phyloP scores from a whole-genome alignment of 1,284 basidiomycete species.

The Exobasidium rhododendri region DNA sequence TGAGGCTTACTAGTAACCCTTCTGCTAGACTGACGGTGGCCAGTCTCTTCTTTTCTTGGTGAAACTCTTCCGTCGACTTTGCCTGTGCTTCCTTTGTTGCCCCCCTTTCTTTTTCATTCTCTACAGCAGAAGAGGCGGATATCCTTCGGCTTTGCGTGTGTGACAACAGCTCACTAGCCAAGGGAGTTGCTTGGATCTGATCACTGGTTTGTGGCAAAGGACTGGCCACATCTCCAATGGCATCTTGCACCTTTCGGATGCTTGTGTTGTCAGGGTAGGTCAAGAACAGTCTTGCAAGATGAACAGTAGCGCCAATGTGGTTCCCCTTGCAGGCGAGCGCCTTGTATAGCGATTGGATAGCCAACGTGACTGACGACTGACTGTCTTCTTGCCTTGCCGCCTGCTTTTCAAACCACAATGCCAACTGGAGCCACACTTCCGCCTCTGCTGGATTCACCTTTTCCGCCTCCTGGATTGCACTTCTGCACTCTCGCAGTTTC shows the following conservation, averaged over 20 bases:
- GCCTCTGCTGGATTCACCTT: conserved; percentile 79
- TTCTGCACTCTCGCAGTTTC: conserved; percentile 82
- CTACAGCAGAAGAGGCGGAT: conserved; percentile 2
- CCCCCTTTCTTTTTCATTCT: background rate
- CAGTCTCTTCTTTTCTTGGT: conserved; percentile 20
- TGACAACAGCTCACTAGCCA: background rate
- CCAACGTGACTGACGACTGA: conserved; percentile 20
- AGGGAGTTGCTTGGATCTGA: background rate
- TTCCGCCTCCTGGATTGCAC: conserved; percentile 92
- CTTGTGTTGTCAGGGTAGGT: background rate
- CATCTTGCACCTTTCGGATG: background rate
- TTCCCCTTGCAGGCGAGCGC: conserved; percentile 43
- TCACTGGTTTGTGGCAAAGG: conserved; percentile 3
- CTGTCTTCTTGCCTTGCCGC: background rate
- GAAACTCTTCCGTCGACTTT: conserved; percentile 8
- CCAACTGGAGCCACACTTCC: conserved; percentile 81
- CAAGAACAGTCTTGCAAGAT: conserved; percentile 47
- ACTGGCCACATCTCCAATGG: background rate
- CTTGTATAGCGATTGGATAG: conserved; percentile 51
- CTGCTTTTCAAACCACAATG: conserved; percentile 27
- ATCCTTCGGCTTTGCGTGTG: conserved; percentile 1
- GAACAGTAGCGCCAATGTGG: conserved; percentile 44
- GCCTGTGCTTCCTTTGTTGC: background rate
- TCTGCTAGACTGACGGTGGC: conserved; percentile 45
- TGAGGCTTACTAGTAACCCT: conserved; percentile 40